These are phyloP conservation scores for Aleurites moluccanus DNA, from an alignment of 441 rosid genomes.

Conservation along the genomic window DNA sequence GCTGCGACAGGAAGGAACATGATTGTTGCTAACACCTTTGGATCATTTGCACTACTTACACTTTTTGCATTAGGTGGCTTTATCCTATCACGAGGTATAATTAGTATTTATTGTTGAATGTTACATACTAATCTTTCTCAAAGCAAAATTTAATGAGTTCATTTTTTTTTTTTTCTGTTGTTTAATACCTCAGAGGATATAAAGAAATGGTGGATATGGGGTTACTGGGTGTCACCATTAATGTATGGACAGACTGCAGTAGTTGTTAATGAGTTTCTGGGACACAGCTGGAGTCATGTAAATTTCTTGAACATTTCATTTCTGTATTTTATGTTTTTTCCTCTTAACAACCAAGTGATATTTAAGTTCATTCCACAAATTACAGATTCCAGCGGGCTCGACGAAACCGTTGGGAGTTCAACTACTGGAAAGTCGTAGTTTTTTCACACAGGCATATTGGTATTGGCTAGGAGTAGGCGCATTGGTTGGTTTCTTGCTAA, in stretches of 20 bases:
- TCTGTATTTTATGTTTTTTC: background rate
- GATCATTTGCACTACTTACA: slow-evolving; percentile 43
- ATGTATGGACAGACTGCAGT: slow-evolving; percentile 81
- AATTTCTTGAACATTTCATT: slow-evolving; percentile 12
- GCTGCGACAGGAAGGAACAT: slow-evolving; percentile 51
- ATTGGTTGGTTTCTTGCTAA: slow-evolving; percentile 38
- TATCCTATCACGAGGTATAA: slow-evolving; percentile 42
- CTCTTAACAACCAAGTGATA: background rate
- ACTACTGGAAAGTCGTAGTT: slow-evolving; percentile 51
- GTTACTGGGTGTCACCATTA: slow-evolving; percentile 69
- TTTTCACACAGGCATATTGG: slow-evolving; percentile 48
- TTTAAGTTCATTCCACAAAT: background rate
- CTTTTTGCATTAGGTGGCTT: slow-evolving; percentile 51
- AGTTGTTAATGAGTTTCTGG: slow-evolving; percentile 70
- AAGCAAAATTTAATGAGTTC: background rate
- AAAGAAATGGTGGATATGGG: slow-evolving; percentile 85
- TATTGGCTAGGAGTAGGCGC: slow-evolving; percentile 72
- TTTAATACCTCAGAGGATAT: slow-evolving; percentile 38
- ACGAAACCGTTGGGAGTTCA: slow-evolving; percentile 43
- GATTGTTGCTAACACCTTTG: slow-evolving; percentile 53
- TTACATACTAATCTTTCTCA: background rate
- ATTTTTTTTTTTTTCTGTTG: background rate
- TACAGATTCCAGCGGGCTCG: slow-evolving; percentile 33
- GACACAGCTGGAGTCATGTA: slow-evolving; percentile 66
- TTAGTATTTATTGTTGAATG: background rate